Base-by-base conservation (phyloP, 768 basidiomycete genomes). In the Trichaptum fuscoviolaceum region DNA sequence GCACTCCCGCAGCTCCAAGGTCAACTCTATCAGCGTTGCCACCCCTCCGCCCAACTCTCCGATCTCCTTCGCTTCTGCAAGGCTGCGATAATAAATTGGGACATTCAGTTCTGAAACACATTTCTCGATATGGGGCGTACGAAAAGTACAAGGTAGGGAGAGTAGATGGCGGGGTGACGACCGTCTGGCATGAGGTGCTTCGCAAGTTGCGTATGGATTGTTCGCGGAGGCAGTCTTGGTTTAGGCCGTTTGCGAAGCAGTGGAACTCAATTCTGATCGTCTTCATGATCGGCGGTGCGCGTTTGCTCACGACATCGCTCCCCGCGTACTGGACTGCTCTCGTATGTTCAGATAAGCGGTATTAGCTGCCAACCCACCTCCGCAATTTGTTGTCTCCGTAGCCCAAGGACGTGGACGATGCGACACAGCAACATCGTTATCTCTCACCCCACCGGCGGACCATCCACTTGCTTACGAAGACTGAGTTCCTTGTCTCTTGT, bases 81-180 rank as follows among this genome's bases (percentile, higher is more conserved):
- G 17, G 35, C 35, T 17, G 35, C 35, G 35, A 12, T 52, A 52
- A 5, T 12, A 52, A 8, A 2, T n/a, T n/a, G n/a, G n/a, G n/a
- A n/a, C 30, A 30, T 30, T 30, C 42, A 52, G n/a, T 12, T 52
- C 42, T 52, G 42, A 52, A 52, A 52, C 10, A 12, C 42, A 52
- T 52, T 5, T 3, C 42, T 20, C 15, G 20, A 6, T 52, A 5
- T 52, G 20, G 42, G 5, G 30, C 15, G 20, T 52, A 4, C 20
- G n/a, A 52, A 52, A 52, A 52, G 42, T 52, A 52, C 42, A 52
- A 52, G 42, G 42, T 52, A 52, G 42, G n/a, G n/a, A n/a, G n/a
- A n/a, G n/a, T n/a, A n/a, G n/a, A n/a, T n/a, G n/a, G n/a, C n/a
- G n/a, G 35, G 7, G 10, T 52, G 42, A 52, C 42, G 20, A 52